Evolutionary conservation across 192 early-diverging fungal species (phyloP), one percentile per base, ranked within the genome.

Genomic region (Podila minutissima): DNA sequence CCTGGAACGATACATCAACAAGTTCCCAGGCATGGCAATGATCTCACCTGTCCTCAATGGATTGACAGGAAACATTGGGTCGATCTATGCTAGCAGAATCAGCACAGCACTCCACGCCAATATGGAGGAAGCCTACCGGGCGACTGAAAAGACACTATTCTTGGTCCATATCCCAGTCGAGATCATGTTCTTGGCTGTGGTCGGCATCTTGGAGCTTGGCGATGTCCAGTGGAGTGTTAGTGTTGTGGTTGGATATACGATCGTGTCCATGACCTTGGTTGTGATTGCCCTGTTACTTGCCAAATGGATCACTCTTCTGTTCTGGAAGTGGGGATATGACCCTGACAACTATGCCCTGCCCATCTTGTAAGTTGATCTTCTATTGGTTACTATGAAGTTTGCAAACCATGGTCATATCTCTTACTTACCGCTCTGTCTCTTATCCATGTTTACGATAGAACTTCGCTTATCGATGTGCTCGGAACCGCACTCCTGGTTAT

Each of bases 41-140:
- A 71, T 94, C 35, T 87, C 92, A 8, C 93, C 93, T 29, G 88
- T 93, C 12, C 66, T 93, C 35, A 91, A 91, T 71, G 92, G 92
- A 28, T 49, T 94, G 19, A 88, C 89, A 13, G 93, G 94, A 24
- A 95, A 95, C 74, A 83, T 95, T 22, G 92, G 92, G 33, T 93
- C 93, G 1, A 92, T 95, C 12, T 94, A 93, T 69, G 91, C 92
- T 0, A 93, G 92, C 12, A 82, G 94, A 13, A 90, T 95, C 58
- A 93, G 92, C 12, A 94, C 94, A 4, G 86, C 90, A 29, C 72
- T 95, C 24, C 94, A 95, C 66, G 81, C 82, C 37, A 88, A 85
- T 24, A 66, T 69, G 17, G 72, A 78, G 57, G 84, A 88, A 61
- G 67, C 84, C 74, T 85, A 85, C 66, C n/a, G 84, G 12, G 76